Base-by-base conservation (phyloP, 2,329 filamentous ascomycete species). In the Fusarium concolor region DNA sequence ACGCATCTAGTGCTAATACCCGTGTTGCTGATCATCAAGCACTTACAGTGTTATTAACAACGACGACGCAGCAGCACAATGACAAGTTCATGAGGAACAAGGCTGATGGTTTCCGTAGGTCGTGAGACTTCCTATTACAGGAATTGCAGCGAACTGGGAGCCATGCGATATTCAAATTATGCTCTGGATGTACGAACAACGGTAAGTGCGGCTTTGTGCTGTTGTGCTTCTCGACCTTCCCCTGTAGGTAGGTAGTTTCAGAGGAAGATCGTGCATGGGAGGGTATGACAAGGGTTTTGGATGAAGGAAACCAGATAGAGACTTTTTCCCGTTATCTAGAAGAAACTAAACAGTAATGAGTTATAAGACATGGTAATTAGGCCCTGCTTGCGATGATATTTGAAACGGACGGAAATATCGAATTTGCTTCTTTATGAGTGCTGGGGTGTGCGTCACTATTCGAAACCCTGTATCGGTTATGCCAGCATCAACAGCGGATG, bases 141-240 rank as follows among this genome's bases (percentile, higher is more conserved):
- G 62, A 73, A 73, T 71, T 68, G 67, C 68, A 60, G 71, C 71
- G 71, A 73, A 71, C 49, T 43, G 58, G 56, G 53, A 54, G 54
- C 65, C 55, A 68, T 62, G 60, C 51, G 51, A 55, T 52, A 28
- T 53, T 60, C 52, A 42, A 50, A 43, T 68, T 51, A 59, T 62
- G 41, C 44, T 43, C 37, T 50, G 29, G 47, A 22, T 20, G 50
- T 14, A 65, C 70, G 56, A 54, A 57, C 50, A 43, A 68, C 60
- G 65, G 50, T 59, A 53, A 59, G 31, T 60, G 59, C 43, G 22
- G 65, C 33, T 35, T 35, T 35, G 33, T n/a, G 33, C 33, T 71
- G 65, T 24, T 62, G 20, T 46, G 26, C 56, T 37, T 37, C 42
- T 57, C 28, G 44, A 70, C 66, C 53, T 68, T 67, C 52, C 61